Conservation (phyloP, 2,329 filamentous ascomycete genomes). For the Verticillium dahliae region DNA sequence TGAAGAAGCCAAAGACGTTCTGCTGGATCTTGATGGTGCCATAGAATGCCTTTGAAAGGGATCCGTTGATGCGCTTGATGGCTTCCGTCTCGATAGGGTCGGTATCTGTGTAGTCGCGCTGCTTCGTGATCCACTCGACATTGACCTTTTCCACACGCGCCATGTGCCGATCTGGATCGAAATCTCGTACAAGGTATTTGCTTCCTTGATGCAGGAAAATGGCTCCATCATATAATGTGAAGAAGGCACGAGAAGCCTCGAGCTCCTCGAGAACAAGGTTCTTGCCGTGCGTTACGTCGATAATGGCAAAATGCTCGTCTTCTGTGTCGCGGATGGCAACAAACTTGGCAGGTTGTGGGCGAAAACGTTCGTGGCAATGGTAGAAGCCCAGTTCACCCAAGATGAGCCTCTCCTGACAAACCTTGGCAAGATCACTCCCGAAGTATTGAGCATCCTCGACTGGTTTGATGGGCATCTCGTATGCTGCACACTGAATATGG, state of each 20-base stretch:
- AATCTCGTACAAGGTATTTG: constrained; percentile 86
- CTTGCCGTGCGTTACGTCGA: constrained; percentile 75
- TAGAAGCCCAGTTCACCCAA: constrained; percentile 76
- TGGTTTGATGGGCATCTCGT: constrained; percentile 87
- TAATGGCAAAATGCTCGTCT: constrained; percentile 88
- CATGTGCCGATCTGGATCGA: constrained; percentile 71
- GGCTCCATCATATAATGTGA: constrained; percentile 92
- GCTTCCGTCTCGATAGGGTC: constrained; percentile 90
- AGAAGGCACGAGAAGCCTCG: constrained; percentile 91
- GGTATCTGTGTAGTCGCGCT: constrained; percentile 89
- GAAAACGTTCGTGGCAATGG: constrained; percentile 83
- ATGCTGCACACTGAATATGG: constrained; percentile 90
- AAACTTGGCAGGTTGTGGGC: constrained; percentile 73
- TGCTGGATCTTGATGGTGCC: constrained; percentile 81
- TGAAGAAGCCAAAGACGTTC: constrained; percentile 94
- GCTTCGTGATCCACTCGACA: constrained; percentile 91
- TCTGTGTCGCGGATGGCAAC: constrained; percentile 84
- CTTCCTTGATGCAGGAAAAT: constrained; percentile 97
- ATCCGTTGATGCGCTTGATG: constrained; percentile 62
- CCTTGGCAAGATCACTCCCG: constrained; percentile 60
- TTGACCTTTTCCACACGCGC: constrained; percentile 84
- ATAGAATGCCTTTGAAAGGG: constrained; percentile 69
- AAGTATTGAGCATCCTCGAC: constrained; percentile 74
- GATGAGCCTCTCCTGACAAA: constrained; percentile 68
- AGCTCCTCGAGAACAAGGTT: constrained; percentile 90